Evolutionary conservation across 140 eudicot species (phyloP).

Genomic region (Cichorium intybus): DNA sequence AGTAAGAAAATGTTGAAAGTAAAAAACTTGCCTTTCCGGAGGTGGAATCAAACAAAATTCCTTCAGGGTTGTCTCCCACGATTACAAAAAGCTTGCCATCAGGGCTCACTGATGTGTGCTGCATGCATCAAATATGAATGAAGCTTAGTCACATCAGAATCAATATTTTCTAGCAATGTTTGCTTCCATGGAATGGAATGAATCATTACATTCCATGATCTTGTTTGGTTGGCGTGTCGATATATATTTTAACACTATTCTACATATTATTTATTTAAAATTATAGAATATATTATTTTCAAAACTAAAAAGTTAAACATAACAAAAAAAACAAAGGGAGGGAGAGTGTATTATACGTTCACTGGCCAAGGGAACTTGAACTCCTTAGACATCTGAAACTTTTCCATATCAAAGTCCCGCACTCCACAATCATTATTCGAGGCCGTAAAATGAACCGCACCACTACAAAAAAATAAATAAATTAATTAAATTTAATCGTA

Average conservation of each 20-base stretch:
- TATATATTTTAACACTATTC: too few species aligned
- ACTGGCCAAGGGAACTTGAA: slow-evolving; percentile 92
- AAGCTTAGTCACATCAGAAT: neutral
- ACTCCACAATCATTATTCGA: slow-evolving; percentile 90
- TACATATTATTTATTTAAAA: too few species aligned
- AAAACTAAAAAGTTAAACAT: too few species aligned
- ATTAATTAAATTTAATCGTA: neutral
- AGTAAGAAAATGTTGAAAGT: neutral
- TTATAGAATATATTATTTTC: too few species aligned
- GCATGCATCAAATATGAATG: slow-evolving; percentile 27
- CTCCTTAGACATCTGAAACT: slow-evolving; percentile 57
- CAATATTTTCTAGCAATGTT: neutral
- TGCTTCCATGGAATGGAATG: neutral
- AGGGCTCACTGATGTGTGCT: slow-evolving; percentile 92
- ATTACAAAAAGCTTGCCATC: slow-evolving; percentile 60
- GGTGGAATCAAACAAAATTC: slow-evolving; percentile 67
- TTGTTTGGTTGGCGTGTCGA: neutral
- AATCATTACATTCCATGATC: too few species aligned
- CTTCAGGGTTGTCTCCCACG: slow-evolving; percentile 84
- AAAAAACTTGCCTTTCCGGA: slow-evolving; percentile 59
- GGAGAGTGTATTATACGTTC: slow-evolving; percentile 46
- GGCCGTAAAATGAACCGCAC: slow-evolving; percentile 78
- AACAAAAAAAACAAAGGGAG: neutral
- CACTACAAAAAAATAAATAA: slow-evolving; percentile 43
- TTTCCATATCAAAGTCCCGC: slow-evolving; percentile 81